Base-by-base conservation (phyloP, 768 basidiomycete genomes). In the Xerocomellus chrysenteron region DNA sequence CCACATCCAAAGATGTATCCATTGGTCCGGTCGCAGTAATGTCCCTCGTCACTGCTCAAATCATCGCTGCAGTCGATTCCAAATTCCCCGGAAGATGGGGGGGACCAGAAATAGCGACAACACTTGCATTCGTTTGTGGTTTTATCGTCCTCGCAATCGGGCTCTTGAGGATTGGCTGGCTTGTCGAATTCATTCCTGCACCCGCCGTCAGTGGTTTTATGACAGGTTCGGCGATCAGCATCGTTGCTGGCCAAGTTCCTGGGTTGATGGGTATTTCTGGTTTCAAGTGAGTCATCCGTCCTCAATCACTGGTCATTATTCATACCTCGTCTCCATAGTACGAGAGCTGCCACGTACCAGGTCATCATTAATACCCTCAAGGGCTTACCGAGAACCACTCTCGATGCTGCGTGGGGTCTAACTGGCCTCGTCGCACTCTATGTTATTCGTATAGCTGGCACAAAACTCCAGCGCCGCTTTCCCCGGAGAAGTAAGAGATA, bases 1-100 rank as follows among this genome's bases (percentile, higher is more conserved):
- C 94, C 24, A 98, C 97, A 0, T 92, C 92, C 30, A 98, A 98
- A 73, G 97, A 99, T 78, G 92, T 99, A 41, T 95, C 94, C n/a
- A 98, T 99, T 63, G 97, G 97, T 48, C 97, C 97, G 2, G 96
- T 98, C 63, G 96, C 97, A 9, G 96, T 99, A 69, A 97, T 99
- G 94, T 95, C 93, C 2, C 81, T 97, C 49, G 89, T 90, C 19
- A 84, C 86, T 17, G 81, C 92, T 9, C 85, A 92, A 69, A 85
- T 98, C 60, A 90, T 98, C 68, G 75, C 79, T 14, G 72, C 80
- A 36, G 83, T 97, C 50, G 65, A 87, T 43, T 64, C 75, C 0
- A 64, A 69, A 11, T 74, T 85, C 63, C 86, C 83, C 1, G 74
- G 73, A n/a, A 66, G 77, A 63, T 96, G 85, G 83, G 62, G 73